phyloP scores from a whole-genome alignment of 1,284 basidiomycete species.

The Sporisorium reilianum region DNA sequence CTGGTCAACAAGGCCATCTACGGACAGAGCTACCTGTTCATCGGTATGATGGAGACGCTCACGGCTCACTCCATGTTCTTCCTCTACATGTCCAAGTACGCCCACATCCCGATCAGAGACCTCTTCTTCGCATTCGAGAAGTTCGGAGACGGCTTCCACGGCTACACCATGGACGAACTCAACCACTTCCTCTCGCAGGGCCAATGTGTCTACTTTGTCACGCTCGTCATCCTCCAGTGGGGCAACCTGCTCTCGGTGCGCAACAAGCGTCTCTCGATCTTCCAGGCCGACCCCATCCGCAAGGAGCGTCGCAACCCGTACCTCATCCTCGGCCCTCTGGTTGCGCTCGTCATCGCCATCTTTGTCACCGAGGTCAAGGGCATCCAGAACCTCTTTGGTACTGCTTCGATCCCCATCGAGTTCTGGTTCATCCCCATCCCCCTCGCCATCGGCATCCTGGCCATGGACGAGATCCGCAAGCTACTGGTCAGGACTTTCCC shows the following conservation, averaged over 20 bases:
- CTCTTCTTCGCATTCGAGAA: conserved; percentile 41
- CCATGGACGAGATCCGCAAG: conserved; percentile 68
- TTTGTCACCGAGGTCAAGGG: conserved; percentile 57
- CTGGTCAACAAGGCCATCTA: conserved; percentile 74
- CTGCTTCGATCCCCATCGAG: conserved; percentile 71
- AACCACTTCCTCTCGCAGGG: conserved; percentile 70
- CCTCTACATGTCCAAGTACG: conserved; percentile 71
- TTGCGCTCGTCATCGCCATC: conserved; percentile 54
- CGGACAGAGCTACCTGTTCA: conserved; percentile 77
- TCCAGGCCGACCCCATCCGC: conserved; percentile 56
- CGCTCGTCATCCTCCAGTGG: conserved; percentile 79
- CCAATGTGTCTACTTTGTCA: conserved; percentile 73
- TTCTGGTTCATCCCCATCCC: conserved; percentile 73
- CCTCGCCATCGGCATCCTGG: conserved; percentile 69
- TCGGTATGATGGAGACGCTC: conserved; percentile 75
- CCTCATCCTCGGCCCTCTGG: conserved; percentile 48
- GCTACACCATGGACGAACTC: conserved; percentile 70
- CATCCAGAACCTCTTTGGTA: conserved; percentile 43
- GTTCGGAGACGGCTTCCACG: conserved; percentile 71
- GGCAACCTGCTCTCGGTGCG: conserved; percentile 71
- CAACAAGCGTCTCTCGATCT: conserved; percentile 72
- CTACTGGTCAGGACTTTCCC: conserved; percentile 59
- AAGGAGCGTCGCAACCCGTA: conserved; percentile 44
- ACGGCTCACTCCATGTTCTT: conserved; percentile 72
- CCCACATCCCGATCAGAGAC: conserved; percentile 70